Conservation (phyloP, 1,284 basidiomycete genomes). For the Schizophyllum commune region DNA sequence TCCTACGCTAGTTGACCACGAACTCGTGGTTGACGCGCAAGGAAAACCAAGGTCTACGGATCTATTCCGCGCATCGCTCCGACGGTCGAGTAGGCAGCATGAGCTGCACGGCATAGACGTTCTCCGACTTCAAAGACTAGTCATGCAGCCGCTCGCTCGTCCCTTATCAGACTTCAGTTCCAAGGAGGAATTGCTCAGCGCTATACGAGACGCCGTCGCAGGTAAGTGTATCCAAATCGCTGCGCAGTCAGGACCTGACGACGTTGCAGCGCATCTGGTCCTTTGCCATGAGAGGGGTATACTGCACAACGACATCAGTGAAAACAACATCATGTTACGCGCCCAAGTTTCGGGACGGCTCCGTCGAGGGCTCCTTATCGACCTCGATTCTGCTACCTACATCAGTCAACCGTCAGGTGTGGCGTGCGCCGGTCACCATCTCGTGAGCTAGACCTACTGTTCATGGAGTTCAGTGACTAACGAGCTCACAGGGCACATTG, state of each 20-base stretch:
- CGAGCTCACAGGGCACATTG: too few relatives aligned
- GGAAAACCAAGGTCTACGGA: background rate
- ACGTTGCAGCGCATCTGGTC: constrained; percentile 1
- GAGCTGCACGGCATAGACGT: background rate
- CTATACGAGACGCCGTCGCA: constrained; percentile 6
- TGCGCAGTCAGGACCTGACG: background rate
- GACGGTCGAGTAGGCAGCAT: background rate
- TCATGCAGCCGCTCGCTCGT: constrained; percentile 1
- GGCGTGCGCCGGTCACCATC: background rate
- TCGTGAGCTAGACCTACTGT: too few relatives aligned
- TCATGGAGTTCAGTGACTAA: too few relatives aligned
- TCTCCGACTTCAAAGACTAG: constrained; percentile 1
- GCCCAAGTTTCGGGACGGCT: background rate
- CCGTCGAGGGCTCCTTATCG: constrained; percentile 7
- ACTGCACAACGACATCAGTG: constrained; percentile 5
- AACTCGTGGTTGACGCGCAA: background rate
- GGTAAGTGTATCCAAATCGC: background rate
- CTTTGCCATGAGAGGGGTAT: background rate
- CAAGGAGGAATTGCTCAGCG: constrained; percentile 6
- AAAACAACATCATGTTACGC: constrained; percentile 5
- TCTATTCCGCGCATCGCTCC: background rate
- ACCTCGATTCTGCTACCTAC: constrained; percentile 3
- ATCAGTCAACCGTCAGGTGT: background rate
- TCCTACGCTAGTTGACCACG: background rate
- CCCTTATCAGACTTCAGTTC: background rate